Evolutionary conservation across 257 asterid species (phyloP).

Genomic region (Linaria vulgaris): DNA sequence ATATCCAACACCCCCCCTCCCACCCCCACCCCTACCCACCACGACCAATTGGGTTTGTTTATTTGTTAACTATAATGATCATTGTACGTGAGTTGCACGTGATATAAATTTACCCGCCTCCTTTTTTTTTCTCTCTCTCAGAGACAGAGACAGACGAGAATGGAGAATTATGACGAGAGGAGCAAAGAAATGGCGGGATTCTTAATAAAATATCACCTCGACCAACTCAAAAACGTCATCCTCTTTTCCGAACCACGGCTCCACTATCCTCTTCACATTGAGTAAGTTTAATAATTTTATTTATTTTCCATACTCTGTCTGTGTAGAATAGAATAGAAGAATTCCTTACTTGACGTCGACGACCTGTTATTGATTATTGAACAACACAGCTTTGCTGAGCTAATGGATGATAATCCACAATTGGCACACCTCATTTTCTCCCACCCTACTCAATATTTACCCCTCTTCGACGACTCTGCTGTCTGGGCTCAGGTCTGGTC

Average conservation of each 20-base stretch:
- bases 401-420: conserved; percentile 72
- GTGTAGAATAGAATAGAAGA: too few relatives aligned
- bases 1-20: too few relatives aligned
- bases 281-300: too few relatives aligned
- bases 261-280: conserved; percentile 75
- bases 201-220: conserved; percentile 51
- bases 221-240: conserved; percentile 58
- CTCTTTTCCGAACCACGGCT: conserved; percentile 75
- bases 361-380: too few relatives aligned
- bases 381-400: conserved; percentile 82
- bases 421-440: conserved; percentile 73
- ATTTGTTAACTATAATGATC: too few relatives aligned
- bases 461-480: conserved; percentile 73
- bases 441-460: conserved; percentile 66
- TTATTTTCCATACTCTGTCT: too few relatives aligned
- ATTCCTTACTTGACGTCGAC: too few relatives aligned
- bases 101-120: not conserved
- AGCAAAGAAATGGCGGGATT: conserved; percentile 70
- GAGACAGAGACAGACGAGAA: conserved; percentile 22
- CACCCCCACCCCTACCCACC: too few relatives aligned
- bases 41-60: too few relatives aligned
- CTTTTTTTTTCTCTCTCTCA: not conserved
- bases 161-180: conserved; percentile 39
- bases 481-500: conserved; percentile 78
- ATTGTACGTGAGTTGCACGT: too few relatives aligned